These are phyloP conservation scores for Gryganskiella cystojenkinii DNA, from an alignment of 192 early-diverging fungal genomes.

Conservation along the genomic window DNA sequence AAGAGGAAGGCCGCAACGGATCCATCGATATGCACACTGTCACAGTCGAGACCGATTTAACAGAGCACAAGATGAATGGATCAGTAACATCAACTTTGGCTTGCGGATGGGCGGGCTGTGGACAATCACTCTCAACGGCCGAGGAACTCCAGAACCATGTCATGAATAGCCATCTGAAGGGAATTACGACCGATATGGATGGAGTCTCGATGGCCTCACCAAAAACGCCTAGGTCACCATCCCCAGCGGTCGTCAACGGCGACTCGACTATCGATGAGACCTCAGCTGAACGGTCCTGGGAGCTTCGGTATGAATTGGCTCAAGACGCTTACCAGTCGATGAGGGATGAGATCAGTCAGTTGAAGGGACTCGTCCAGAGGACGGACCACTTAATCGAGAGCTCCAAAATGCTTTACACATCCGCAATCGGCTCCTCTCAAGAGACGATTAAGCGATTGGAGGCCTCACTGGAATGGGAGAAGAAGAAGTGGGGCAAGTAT, in stretches of 20 bases:
- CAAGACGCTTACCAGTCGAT: slow-evolving; percentile 17
- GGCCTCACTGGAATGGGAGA: slow-evolving; percentile 40
- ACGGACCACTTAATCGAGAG: slow-evolving; percentile 12
- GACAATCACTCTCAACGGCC: neutral
- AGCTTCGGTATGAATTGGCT: neutral
- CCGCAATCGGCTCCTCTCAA: slow-evolving; percentile 6
- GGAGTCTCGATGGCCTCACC: neutral
- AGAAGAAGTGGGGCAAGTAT: slow-evolving; percentile 38
- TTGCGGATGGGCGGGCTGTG: slow-evolving; percentile 27
- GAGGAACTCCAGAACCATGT: slow-evolving; percentile 30
- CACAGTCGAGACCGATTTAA: neutral
- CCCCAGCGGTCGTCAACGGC: neutral
- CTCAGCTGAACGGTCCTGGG: neutral
- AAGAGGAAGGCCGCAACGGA: neutral
- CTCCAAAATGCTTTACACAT: slow-evolving; percentile 7
- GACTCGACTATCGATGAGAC: neutral
- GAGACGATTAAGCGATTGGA: slow-evolving; percentile 36
- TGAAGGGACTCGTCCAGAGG: slow-evolving; percentile 1
- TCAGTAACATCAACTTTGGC: neutral
- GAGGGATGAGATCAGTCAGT: neutral
- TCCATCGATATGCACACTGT: neutral
- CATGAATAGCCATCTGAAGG: slow-evolving; percentile 14
- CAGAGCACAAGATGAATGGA: neutral
- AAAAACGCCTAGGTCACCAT: neutral
- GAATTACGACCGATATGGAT: neutral